phyloP scores from a whole-genome alignment of 495 filamentous ascomycete genomes.

The Aspergillus nanangensis region DNA sequence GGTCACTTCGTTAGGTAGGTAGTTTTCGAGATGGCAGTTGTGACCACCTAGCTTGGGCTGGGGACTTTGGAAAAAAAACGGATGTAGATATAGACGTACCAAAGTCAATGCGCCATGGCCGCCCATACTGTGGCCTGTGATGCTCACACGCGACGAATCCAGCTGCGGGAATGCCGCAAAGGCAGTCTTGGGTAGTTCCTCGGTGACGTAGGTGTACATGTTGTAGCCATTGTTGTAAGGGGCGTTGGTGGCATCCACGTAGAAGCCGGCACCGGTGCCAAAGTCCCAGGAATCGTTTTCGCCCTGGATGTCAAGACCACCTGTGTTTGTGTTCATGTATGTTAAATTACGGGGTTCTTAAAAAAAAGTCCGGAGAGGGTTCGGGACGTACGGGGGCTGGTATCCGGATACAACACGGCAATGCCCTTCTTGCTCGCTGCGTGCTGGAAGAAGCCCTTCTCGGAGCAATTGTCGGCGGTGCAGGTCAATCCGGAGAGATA shows the following conservation, averaged over 20 bases:
- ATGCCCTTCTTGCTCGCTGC: constrained; percentile 71
- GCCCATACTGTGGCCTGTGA: constrained; percentile 94
- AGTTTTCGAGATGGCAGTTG: no score
- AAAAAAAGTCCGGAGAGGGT: background rate
- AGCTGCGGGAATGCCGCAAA: constrained; percentile 63
- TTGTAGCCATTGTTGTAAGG: constrained; percentile 74
- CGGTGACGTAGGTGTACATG: constrained; percentile 88
- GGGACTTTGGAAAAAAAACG: no score
- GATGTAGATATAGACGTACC: constrained; percentile 30
- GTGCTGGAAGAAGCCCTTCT: constrained; percentile 92
- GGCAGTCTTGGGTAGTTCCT: constrained; percentile 73
- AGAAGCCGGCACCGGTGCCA: constrained; percentile 87
- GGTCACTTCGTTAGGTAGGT: no score
- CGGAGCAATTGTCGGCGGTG: constrained; percentile 90
- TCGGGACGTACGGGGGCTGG: constrained; percentile 66
- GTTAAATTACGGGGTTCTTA: background rate
- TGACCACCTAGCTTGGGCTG: no score
- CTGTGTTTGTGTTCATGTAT: constrained; percentile 20
- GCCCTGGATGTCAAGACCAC: constrained; percentile 69
- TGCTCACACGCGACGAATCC: constrained; percentile 63
- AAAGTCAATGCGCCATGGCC: constrained; percentile 91
- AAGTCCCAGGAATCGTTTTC: constrained; percentile 89
- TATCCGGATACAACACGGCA: constrained; percentile 91
- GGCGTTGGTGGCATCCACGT: constrained; percentile 78
- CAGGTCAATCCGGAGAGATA: constrained; percentile 95